Conservation (phyloP, 495 filamentous ascomycete species). For the Penicillium egyptiacum region DNA sequence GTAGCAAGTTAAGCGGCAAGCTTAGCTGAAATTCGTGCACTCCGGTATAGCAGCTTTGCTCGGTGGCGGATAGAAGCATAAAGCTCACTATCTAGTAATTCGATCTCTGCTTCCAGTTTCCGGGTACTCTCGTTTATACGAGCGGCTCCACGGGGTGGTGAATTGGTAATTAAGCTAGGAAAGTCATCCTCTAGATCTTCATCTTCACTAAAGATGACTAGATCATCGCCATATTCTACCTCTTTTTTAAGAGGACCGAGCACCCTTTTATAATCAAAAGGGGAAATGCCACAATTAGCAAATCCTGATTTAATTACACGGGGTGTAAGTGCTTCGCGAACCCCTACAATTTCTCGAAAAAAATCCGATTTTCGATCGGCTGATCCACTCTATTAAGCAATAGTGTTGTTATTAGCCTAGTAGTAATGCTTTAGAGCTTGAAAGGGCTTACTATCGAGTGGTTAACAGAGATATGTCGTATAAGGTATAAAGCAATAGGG, state of each 20-base stretch:
- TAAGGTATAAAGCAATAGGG: background rate
- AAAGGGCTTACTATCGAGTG: background rate
- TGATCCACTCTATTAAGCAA: background rate
- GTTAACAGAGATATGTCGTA: background rate
- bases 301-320: background rate
- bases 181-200: background rate
- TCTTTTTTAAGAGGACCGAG: background rate
- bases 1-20: too few relatives aligned
- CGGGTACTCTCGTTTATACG: too few relatives aligned
- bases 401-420: background rate
- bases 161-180: background rate
- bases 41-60: too few relatives aligned
- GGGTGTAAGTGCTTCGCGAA: background rate
- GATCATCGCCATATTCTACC: background rate
- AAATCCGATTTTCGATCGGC: background rate
- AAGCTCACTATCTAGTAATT: too few relatives aligned
- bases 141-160: too few relatives aligned
- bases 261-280: background rate
- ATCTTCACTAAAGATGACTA: background rate
- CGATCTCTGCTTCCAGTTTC: too few relatives aligned
- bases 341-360: background rate
- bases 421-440: background rate
- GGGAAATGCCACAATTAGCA: background rate
- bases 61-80: too few relatives aligned
- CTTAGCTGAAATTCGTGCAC: too few relatives aligned